Evolutionary conservation across 805 yeast species (phyloP).

Genomic region (Vanderwaltozyma tropicalis): DNA sequence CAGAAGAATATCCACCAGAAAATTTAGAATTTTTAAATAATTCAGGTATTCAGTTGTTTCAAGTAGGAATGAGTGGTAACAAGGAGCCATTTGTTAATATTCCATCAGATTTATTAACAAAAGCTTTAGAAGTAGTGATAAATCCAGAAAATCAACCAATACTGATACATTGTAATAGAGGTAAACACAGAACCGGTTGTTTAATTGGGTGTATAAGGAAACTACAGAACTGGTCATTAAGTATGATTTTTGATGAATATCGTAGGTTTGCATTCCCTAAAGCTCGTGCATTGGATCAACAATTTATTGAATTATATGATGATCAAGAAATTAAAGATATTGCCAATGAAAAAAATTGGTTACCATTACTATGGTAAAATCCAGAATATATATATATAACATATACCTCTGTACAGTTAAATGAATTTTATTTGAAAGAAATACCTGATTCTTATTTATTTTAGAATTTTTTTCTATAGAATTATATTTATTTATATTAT

Average conservation of each 20-base stretch:
- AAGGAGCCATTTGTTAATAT: slow-evolving; percentile 87
- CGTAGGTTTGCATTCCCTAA: slow-evolving; percentile 91
- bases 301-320: slow-evolving; percentile 83
- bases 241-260: slow-evolving; percentile 93
- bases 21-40: slow-evolving; percentile 52
- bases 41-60: slow-evolving; percentile 61
- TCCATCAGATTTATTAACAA: slow-evolving; percentile 55
- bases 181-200: slow-evolving; percentile 96
- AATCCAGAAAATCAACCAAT: slow-evolving; percentile 87
- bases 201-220: slow-evolving; percentile 85
- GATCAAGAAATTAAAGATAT: slow-evolving; percentile 47
- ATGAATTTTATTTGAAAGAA: slow-evolving; percentile 58
- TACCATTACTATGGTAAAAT: slow-evolving; percentile 58
- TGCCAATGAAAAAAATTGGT: slow-evolving; percentile 44
- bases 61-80: slow-evolving; percentile 89
- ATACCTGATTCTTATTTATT: background rate
- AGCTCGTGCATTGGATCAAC: slow-evolving; percentile 91
- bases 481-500: background rate
- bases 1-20: slow-evolving; percentile 83
- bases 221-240: slow-evolving; percentile 83
- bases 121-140: slow-evolving; percentile 70
- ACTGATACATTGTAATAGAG: slow-evolving; percentile 89
- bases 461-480: background rate
- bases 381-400: background rate
- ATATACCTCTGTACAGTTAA: background rate